Evolutionary conservation across 257 asterid species (phyloP).

Genomic region (Solanum clarkiae): DNA sequence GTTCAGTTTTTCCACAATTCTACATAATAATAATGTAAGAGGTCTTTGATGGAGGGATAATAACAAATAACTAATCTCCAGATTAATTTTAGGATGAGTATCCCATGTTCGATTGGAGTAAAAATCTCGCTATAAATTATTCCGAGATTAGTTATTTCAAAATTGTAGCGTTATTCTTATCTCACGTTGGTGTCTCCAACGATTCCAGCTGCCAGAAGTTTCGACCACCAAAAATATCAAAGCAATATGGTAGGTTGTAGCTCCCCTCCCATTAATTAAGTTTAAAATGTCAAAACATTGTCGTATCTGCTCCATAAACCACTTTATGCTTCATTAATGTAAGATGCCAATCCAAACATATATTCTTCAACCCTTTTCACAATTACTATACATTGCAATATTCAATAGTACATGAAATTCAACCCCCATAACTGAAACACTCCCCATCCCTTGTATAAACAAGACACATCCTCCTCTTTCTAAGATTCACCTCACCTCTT

Average conservation of each 20-base stretch:
- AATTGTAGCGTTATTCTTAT: background rate
- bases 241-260: too few species aligned
- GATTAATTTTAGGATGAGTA: background rate
- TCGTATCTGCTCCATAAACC: background rate
- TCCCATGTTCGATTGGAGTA: background rate
- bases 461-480: slow-evolving; percentile 2
- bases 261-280: too few species aligned
- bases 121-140: background rate
- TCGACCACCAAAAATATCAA: too few species aligned
- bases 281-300: background rate
- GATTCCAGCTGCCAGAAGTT: too few species aligned
- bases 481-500: slow-evolving; percentile 32
- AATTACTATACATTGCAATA: background rate
- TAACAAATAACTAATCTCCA: background rate
- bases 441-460: background rate
- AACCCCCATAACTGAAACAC: slow-evolving; percentile 1
- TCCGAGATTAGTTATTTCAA: too few species aligned
- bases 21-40: background rate
- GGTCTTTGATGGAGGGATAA: background rate
- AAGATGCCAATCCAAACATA: background rate
- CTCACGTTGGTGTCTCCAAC: too few species aligned
- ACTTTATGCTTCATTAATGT: background rate
- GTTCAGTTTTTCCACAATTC: background rate
- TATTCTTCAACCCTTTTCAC: background rate
- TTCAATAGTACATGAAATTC: background rate